Base-by-base conservation (phyloP, 352 stramenopile species). In the Pilasporangium apinafurcum region DNA sequence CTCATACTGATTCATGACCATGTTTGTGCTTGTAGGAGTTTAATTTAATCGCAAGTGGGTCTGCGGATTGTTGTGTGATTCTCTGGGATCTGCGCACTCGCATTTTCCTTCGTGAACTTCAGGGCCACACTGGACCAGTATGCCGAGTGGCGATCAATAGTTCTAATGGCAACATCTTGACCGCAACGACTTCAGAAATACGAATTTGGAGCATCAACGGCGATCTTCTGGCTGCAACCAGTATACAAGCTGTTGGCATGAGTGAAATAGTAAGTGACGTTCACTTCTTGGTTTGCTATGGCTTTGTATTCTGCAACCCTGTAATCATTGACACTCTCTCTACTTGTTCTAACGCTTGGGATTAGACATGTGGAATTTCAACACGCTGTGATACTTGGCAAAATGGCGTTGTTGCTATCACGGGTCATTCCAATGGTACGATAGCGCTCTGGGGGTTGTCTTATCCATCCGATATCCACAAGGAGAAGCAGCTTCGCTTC, bases 121-220 rank as follows among this genome's bases (percentile, higher is more conserved):
- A 45, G 4, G 79, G 79, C 0, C 76, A 91, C 36, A 42, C 35
- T 6, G 46, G 56, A 5, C 57, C 71, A 2, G 63, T 88, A n/a
- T 32, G 41, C 5, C 64, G 83, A 16, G 71, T 86, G 9, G 66
- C 55, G 0, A 86, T 91, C 51, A 91, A 91, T 51, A 59, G 68
- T 14, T 55, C 77, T 3, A 87, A 74, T 35, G 75, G 68, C 5
- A 86, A 86, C 44, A 31, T 91, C 5, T 14, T 86, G 10, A 83
- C 78, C 2, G 50, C 62, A 4, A 80, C 79, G 4, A 36, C 42
- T 4, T 51, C 53, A 0, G 75, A 91, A 35, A 12, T 91, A 6
- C 74, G 79, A 3, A 31, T 88, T 2, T 91, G 79, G 79, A 87
- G 75, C 48, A 77, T 91, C 36, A 91, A 91, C 21, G 79, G 79